phyloP scores from a whole-genome alignment of 805 yeast genomes.

The Lipomyces sp. region DNA sequence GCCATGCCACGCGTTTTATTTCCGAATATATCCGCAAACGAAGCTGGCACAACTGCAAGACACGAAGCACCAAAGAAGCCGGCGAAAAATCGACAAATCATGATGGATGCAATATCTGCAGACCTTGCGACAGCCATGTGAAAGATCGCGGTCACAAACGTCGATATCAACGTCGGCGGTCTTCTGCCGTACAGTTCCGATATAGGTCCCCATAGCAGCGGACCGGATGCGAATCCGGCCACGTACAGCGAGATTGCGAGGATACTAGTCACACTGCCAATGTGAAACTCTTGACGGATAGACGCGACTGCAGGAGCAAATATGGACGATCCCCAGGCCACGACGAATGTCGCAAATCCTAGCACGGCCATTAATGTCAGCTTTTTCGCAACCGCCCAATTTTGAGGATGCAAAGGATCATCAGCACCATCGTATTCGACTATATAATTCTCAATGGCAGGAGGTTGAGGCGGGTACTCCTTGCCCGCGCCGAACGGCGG shows the following conservation, averaged over 20 bases:
- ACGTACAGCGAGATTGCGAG: slow-evolving; percentile 79
- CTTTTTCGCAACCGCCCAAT: slow-evolving; percentile 66
- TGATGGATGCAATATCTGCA: slow-evolving; percentile 57
- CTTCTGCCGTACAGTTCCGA: slow-evolving; percentile 74
- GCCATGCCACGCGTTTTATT: slow-evolving; percentile 72
- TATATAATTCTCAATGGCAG: slow-evolving; percentile 50
- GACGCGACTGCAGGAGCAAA: slow-evolving; percentile 64
- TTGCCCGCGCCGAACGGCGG: slow-evolving; percentile 19
- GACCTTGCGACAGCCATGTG: slow-evolving; percentile 40
- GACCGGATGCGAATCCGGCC: slow-evolving; percentile 84
- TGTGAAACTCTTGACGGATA: slow-evolving; percentile 54
- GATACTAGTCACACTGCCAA: slow-evolving; percentile 68
- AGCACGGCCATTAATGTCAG: slow-evolving; percentile 51
- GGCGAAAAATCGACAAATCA: slow-evolving; percentile 72
- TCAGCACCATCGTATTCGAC: slow-evolving; percentile 77
- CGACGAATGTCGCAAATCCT: slow-evolving; percentile 55
- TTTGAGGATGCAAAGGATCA: slow-evolving; percentile 81
- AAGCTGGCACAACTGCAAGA: slow-evolving; percentile 80
- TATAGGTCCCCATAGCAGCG: slow-evolving; percentile 77
- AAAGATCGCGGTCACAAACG: slow-evolving; percentile 54
- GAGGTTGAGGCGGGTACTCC: slow-evolving; percentile 12
- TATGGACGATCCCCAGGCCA: slow-evolving; percentile 79
- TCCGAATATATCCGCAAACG: slow-evolving; percentile 76
- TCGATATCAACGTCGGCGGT: slow-evolving; percentile 59
- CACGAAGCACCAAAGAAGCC: slow-evolving; percentile 82